Evolutionary conservation across 768 basidiomycete species (phyloP).

Genomic region (Candolleomyces aberdarensis): DNA sequence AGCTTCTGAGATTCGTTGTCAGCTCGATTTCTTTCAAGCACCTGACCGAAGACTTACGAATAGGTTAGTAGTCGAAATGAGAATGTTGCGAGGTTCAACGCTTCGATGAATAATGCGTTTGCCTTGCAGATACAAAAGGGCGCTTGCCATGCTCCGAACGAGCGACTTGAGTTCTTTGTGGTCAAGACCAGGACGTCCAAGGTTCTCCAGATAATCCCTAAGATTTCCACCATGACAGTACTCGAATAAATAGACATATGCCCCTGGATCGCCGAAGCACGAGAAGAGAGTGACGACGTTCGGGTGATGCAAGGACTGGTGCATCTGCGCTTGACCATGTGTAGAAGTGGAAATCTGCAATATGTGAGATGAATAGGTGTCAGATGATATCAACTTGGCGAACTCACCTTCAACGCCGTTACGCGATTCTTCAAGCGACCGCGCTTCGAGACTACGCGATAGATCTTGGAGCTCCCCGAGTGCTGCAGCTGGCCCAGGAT

Average conservation of each 20-base stretch:
- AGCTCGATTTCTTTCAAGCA: background rate
- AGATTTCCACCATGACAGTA: constrained; percentile 42
- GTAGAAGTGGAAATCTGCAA: background rate
- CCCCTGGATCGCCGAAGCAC: constrained; percentile 28
- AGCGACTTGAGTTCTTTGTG: constrained; percentile 38
- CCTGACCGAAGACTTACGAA: constrained; percentile 29
- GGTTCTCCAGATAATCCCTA: constrained; percentile 23
- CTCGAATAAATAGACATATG: constrained; percentile 41
- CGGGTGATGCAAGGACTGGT: constrained; percentile 46
- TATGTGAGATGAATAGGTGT: background rate
- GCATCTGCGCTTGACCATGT: constrained; percentile 21
- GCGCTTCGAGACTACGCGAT: background rate
- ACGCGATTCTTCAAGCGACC: constrained; percentile 5
- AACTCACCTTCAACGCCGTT: background rate
- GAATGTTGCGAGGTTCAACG: constrained; percentile 36
- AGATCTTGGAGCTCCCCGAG: background rate
- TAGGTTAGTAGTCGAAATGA: constrained; percentile 36
- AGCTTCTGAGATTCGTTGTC: constrained; percentile 37
- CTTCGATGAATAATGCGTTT: constrained; percentile 42
- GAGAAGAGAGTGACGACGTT: constrained; percentile 46
- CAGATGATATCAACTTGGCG: background rate
- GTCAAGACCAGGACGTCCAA: constrained; percentile 17
- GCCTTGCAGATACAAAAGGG: constrained; percentile 40
- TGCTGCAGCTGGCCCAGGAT: background rate
- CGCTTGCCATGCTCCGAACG: constrained; percentile 37